Base-by-base conservation (phyloP, 2,329 filamentous ascomycete genomes). In the Pseudogymnoascus sp. region DNA sequence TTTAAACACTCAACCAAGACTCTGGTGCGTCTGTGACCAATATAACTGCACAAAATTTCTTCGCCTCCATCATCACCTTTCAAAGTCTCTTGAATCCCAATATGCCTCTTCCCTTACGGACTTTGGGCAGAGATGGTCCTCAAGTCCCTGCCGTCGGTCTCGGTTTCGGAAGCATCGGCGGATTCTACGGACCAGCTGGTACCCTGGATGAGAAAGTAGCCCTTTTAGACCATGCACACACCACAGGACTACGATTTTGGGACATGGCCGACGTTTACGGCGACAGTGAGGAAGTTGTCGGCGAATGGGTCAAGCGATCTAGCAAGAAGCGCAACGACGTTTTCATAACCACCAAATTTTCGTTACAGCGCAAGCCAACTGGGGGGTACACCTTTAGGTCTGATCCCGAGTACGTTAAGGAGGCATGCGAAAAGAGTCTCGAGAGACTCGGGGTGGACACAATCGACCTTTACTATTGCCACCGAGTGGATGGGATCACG, bases 321-420 rank as follows among this genome's bases (percentile, higher is more conserved):
- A 77, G 73, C 14, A 75, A 70, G 14, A 78, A 78, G 61, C 74
- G 78, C 0, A 66, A 78, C 37, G 69, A 82, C 46, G 78, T 84
- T 66, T 82, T 84, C 67, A 72, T 84, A 1, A 78, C 79, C 1
- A 81, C 78, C 26, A 84, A 84, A 64, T 83, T 82, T 65, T 79
- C 74, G 22, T 72, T 61, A 2, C 43, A 53, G 10, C 43, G 43
- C 65, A 4, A 65, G 14, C n/a, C 11, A 62, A 33, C 35, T 66
- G 10, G 62, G 61, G 40, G 63, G 61, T 26, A 60, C 2, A 24
- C 19, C 5, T 33, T 37, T 35, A 28, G 37, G 3, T 61, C 60
- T 28, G 59, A 61, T 16, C 72, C 75, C 0, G 76, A 76, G 50
- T 78, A 79, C 64, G 72, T 73, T 62, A 74, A 75, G 28, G 64